Evolutionary conservation across 441 rosid species (phyloP), one percentile per base, ranked within the genome.

Genomic region (Gossypium trilobum): DNA sequence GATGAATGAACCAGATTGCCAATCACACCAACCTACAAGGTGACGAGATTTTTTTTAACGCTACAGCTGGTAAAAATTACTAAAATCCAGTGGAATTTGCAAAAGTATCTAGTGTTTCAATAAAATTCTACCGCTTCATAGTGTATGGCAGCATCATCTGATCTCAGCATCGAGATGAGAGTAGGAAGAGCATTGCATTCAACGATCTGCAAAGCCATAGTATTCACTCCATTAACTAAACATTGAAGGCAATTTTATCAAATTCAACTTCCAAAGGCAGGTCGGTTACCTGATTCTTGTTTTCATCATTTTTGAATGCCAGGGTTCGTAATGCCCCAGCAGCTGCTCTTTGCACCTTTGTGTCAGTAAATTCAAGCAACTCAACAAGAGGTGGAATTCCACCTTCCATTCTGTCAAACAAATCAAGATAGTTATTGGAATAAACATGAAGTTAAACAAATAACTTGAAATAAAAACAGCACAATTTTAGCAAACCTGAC

Each of bases 141-240:
- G 78, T 94, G 98, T 77, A 94, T 94, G 66, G 97, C 97, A 84
- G 97, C 85, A 82, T 90, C 98, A 83, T 94, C 97, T 27, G 98
- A 94, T 69, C 96, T 84, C 71, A 94, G 81, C 98, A 94, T 94
- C 65, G 90, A 76, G 78, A 94, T 91, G 73, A 94, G 97, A 0
- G 92, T 89, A 27, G 97, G 98, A 80, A 94, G 59, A 54, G 59
- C 59, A 54, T 54, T 54, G 59, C 59, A 54, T 19, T 54, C 59
- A 54, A 54, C 59, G 22, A 54, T 54, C 59, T 54, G 25, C 59
- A 54, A 19, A 54, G 27, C 59, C 13, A 54, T 6, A 54, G 27
- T 48, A 29, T 20, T 25, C 36, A 29, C 6, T 70, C 19, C 14
- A 68, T 72, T 76, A 62, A 25, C 20, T 36, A 67, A 50, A 55